Evolutionary conservation across 2,329 filamentous ascomycete species (phyloP), one percentile per base, ranked within the genome.

Genomic region (Fusarium anguioides): DNA sequence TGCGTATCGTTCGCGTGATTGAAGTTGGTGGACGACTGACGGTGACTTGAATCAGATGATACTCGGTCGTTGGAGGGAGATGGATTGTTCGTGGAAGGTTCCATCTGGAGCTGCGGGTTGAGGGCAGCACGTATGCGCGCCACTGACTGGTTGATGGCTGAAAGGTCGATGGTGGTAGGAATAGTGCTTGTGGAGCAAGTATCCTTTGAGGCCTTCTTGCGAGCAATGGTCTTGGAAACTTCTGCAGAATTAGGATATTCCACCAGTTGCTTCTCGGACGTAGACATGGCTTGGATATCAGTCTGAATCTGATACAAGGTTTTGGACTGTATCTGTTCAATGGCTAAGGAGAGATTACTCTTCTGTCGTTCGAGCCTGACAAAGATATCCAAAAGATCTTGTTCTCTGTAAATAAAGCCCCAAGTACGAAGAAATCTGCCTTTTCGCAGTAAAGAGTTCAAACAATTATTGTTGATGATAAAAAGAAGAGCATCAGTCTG

Each of bases 251-350:
- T 27, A 27, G 26, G 26, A 11, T 4, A 27, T 8, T 8, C 10
- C 26, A 27, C 10, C 26, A 27, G 10, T 27, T 8, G 26, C 26
- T 27, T 27, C 26, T 27, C 9, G 9, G 6, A 26, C 9, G 6
- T 26, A 1, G 60, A 8, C 56, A 70, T 70, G 29, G 7, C 4
- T 0, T 37, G 26, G 0, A 70, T 59, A 0, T 70, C 60, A 0
- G 7, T 20, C 4, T 66, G 64, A 0, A 70, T 70, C 0, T 57
- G 64, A 35, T 83, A 60, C 0, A 71, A 65, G 0, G 83, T 77
- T 82, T 80, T 85, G 5, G 75, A 80, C 10, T 83, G 68, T 1
- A 71, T 68, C 4, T 66, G 58, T 0, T 68, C 53, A 0, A 72
- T 72, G 0, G 53, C 24, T 0, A 72, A n/a, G 1, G 51, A 69